Base-by-base conservation (phyloP, 495 filamentous ascomycete genomes). In the Saxophila tyrrhenica region DNA sequence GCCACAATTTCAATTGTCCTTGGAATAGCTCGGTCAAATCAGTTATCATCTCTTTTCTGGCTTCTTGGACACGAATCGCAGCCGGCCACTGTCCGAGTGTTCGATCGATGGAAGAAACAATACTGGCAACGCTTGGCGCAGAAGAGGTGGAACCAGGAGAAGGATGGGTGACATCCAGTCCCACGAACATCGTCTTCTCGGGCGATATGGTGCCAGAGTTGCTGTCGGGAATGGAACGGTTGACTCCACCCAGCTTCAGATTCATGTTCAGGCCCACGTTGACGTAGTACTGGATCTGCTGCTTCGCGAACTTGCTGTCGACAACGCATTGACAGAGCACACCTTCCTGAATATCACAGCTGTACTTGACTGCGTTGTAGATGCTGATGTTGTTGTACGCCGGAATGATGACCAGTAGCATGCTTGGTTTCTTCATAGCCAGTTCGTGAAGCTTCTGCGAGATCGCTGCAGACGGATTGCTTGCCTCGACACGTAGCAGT, bases 131-230 rank as follows among this genome's bases (percentile, higher is more conserved):
- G 59, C 81, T 86, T 9, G 87, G 87, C 0, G 76, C 73, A 5
- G 68, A 69, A 13, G 70, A 65, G 0, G 72, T 51, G 11, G 77
- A 77, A 0, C 85, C 75, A 10, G 87, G 86, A 0, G 85, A 87
- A 0, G 89, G 89, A 60, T 95, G 89, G 0, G 87, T 91, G 1
- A 94, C 88, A 60, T 95, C 89, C 39, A 87, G 79, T 0, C 89
- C 89, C 25, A 90, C 76, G 20, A 94, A 71, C 85, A 95, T 94
- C 0, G 85, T 88, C 51, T 78, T 78, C 1, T 49, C 17, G 73
- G 73, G 17, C 80, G 69, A 39, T 63, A 57, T 9, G 59, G 62
- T 50, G 66, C 64, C 11, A 73, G 75, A 3, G 82, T 29, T 67
- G n/a, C 76, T 72, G 0, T 65, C 54, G 0, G 65, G 44, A 0